phyloP scores from a whole-genome alignment of 2,329 filamentous ascomycete species.

The Phaeoacremonium minimum region DNA sequence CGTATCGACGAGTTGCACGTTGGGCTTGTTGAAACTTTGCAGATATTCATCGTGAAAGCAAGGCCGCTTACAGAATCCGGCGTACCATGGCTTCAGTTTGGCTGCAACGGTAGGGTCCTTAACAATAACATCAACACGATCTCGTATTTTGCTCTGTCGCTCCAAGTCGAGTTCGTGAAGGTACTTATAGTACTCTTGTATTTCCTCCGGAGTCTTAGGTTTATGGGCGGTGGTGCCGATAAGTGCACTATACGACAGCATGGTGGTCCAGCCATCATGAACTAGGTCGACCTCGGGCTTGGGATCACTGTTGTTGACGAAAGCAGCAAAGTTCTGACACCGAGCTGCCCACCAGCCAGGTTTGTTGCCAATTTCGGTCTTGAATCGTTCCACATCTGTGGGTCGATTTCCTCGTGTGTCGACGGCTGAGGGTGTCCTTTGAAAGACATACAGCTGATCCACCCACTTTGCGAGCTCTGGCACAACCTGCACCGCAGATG shows the following conservation, averaged over 20 bases:
- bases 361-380: neutral
- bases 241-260: too few relatives aligned
- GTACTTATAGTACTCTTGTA: too few relatives aligned
- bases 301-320: neutral
- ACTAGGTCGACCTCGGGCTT: neutral
- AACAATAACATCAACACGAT: too few relatives aligned
- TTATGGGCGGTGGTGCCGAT: too few relatives aligned
- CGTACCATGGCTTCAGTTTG: slow-evolving; percentile 2
- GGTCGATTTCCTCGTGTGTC: neutral
- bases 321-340: neutral
- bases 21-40: slow-evolving; percentile 49
- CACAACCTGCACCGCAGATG: neutral
- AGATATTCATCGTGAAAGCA: slow-evolving; percentile 21
- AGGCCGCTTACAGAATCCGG: slow-evolving; percentile 1
- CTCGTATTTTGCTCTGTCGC: too few relatives aligned
- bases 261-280: neutral
- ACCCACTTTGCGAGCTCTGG: slow-evolving; percentile 1
- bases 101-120: too few relatives aligned
- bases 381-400: neutral
- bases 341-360: neutral
- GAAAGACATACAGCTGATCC: slow-evolving; percentile 1
- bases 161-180: too few relatives aligned
- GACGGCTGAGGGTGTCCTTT: neutral
- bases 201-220: too few relatives aligned
- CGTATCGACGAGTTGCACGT: slow-evolving; percentile 59